Evolutionary conservation across 2,329 filamentous ascomycete species (phyloP).

Genomic region (Phialocephala sp.): DNA sequence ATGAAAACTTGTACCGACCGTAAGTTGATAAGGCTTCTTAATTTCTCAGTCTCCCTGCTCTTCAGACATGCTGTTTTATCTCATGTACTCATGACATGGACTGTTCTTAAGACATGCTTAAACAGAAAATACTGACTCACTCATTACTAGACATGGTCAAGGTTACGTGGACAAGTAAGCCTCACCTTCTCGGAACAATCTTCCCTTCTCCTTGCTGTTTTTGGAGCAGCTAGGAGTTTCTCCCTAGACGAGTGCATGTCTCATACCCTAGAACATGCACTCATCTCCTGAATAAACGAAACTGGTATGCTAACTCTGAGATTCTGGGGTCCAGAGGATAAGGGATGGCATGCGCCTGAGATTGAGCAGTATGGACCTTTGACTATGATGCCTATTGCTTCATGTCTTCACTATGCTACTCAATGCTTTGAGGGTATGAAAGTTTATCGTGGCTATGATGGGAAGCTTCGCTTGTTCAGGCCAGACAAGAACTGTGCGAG

Average conservation of each 20-base stretch:
- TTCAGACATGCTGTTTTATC: conserved; percentile 57
- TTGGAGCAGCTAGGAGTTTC: too few relatives aligned
- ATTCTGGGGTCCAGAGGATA: conserved; percentile 33
- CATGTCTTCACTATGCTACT: conserved; percentile 73
- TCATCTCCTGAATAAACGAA: too few relatives aligned
- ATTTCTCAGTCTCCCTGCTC: too few relatives aligned
- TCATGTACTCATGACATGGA: not conserved
- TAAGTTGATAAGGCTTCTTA: too few relatives aligned
- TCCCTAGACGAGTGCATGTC: too few relatives aligned
- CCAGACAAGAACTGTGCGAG: conserved; percentile 58
- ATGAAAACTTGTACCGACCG: conserved; percentile 63
- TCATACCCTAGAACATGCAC: too few relatives aligned
- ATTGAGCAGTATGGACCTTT: conserved; percentile 80
- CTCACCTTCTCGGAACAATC: too few relatives aligned
- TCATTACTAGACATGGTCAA: conserved; percentile 60
- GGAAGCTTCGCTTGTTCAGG: conserved; percentile 67
- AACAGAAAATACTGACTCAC: too few relatives aligned
- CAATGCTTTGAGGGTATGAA: conserved; percentile 57
- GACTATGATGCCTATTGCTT: conserved; percentile 79
- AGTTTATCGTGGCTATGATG: conserved; percentile 75
- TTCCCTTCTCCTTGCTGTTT: too few relatives aligned
- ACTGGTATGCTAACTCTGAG: too few relatives aligned
- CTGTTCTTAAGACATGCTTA: not conserved
- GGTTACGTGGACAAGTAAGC: conserved; percentile 65
- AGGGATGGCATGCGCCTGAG: conserved; percentile 76